A percentile compares a stretch with the other conserved stretches of the same genome.
phyloP scores from a whole-genome alignment of 2,329 filamentous ascomycete genomes.

The Pestalotiopsis sp. region DNA sequence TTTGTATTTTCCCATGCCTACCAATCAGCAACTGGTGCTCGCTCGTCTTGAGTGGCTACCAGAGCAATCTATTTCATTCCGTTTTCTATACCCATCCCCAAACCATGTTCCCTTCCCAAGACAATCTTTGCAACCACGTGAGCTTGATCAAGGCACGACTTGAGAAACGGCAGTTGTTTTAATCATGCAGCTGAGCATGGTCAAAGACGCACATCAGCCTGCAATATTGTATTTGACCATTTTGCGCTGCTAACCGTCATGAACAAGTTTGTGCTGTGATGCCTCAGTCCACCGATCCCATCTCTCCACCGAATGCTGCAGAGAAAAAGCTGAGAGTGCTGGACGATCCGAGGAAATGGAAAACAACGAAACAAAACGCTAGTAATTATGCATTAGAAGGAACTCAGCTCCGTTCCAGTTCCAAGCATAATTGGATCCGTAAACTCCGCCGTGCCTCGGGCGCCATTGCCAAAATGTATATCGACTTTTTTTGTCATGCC shows the following conservation, averaged over 20 bases:
- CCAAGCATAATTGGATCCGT: constrained; percentile 11
- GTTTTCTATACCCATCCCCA: constrained; percentile 1
- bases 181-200: not conserved
- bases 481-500: not conserved
- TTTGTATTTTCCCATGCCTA: not conserved
- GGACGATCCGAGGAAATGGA: not conserved
- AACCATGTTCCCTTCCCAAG: not conserved
- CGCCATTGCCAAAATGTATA: constrained; percentile 2
- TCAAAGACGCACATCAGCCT: not conserved
- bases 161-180: not conserved
- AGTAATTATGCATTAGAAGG: constrained; percentile 14
- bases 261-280: not conserved
- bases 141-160: not conserved
- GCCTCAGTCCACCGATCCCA: not conserved
- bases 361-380: constrained; percentile 1
- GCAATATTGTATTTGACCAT: not conserved
- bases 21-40: not conserved
- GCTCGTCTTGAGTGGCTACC: not conserved
- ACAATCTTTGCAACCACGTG: not conserved
- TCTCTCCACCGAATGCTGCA: not conserved
- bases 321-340: not conserved
- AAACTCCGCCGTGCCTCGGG: not conserved
- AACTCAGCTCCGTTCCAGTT: constrained; percentile 1
- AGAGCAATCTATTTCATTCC: not conserved
- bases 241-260: not conserved